A percentile compares a stretch with the other conserved stretches of the same genome.
Evolutionary conservation across 2,329 filamentous ascomycete species (phyloP).

Genomic region (Penicillium janthinellum): DNA sequence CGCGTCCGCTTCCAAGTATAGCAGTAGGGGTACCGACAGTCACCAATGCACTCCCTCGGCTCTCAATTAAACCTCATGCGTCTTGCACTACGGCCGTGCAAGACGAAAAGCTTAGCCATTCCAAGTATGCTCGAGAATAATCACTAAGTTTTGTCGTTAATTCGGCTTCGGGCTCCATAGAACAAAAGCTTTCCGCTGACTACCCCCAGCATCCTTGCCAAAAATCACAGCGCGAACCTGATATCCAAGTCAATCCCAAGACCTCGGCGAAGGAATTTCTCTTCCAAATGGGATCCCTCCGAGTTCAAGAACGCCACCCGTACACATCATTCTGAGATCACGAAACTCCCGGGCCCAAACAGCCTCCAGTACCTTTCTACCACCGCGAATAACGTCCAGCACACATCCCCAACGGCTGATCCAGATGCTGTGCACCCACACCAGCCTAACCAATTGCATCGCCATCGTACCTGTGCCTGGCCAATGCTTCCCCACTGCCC

Average conservation of each 20-base stretch:
- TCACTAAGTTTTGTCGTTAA: too few relatives aligned
- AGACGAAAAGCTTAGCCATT: too few relatives aligned
- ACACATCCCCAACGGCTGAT: neutral
- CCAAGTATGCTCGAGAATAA: too few relatives aligned
- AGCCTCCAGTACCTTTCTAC: neutral
- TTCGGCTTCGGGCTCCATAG: too few relatives aligned
- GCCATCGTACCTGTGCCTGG: slow-evolving; percentile 4
- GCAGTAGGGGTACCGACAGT: too few relatives aligned
- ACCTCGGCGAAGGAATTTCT: neutral
- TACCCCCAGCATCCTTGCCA: too few relatives aligned
- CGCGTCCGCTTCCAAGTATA: too few relatives aligned
- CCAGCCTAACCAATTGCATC: neutral
- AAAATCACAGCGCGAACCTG: neutral
- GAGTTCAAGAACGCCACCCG: neutral
- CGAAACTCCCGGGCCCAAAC: neutral
- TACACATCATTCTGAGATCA: slow-evolving; percentile 3
- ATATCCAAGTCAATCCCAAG: neutral
- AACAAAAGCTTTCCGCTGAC: too few relatives aligned
- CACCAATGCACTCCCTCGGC: too few relatives aligned
- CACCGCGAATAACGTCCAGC: neutral
- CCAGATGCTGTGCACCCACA: neutral
- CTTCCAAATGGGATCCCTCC: neutral
- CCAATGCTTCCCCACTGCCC: neutral
- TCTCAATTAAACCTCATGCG: too few relatives aligned
- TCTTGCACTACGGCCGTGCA: too few relatives aligned